Percentiles rank a stretch among this genome's conserved stretches.
Conservation (phyloP, 1,284 basidiomycete species). For the Ustilago curta region DNA sequence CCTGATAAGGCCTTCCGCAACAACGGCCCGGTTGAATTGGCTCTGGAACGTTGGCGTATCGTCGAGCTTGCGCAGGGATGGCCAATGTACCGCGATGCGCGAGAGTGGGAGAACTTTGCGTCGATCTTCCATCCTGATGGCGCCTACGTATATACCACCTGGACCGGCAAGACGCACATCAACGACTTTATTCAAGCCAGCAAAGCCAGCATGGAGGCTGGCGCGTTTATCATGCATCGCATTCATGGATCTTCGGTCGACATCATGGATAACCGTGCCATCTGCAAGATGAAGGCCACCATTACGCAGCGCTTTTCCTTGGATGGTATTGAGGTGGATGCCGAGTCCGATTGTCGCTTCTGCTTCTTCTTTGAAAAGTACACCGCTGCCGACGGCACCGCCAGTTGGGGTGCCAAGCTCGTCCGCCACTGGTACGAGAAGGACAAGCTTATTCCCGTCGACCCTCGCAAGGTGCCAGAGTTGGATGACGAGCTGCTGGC, state of each 20-base stretch:
- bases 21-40: conserved; percentile 8
- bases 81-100: conserved; percentile 61
- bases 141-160: conserved; percentile 67
- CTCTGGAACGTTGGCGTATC: conserved; percentile 55
- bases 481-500: conserved; percentile 61
- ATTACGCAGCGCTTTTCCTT: conserved; percentile 66
- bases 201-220: conserved; percentile 58
- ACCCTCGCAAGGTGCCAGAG: conserved; percentile 58
- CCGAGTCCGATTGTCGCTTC: conserved; percentile 65
- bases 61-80: conserved; percentile 63
- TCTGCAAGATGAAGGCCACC: conserved; percentile 67
- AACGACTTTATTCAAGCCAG: conserved; percentile 64
- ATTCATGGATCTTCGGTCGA: conserved; percentile 64
- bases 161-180: conserved; percentile 64
- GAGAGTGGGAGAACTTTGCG: conserved; percentile 64
- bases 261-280: conserved; percentile 52
- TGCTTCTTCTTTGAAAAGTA: conserved; percentile 63
- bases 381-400: conserved; percentile 2
- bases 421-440: conserved; percentile 63
- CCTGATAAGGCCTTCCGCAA: conserved; percentile 15
- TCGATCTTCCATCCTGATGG: conserved; percentile 63
- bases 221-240: conserved; percentile 63
- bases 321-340: conserved; percentile 61
- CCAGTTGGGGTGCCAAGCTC: conserved; percentile 3
- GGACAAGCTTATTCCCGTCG: conserved; percentile 62